A percentile compares a stretch with the other conserved stretches of the same genome.
Evolutionary conservation across 2,329 filamentous ascomycete species (phyloP).

Genomic region (Cordyceps militaris): DNA sequence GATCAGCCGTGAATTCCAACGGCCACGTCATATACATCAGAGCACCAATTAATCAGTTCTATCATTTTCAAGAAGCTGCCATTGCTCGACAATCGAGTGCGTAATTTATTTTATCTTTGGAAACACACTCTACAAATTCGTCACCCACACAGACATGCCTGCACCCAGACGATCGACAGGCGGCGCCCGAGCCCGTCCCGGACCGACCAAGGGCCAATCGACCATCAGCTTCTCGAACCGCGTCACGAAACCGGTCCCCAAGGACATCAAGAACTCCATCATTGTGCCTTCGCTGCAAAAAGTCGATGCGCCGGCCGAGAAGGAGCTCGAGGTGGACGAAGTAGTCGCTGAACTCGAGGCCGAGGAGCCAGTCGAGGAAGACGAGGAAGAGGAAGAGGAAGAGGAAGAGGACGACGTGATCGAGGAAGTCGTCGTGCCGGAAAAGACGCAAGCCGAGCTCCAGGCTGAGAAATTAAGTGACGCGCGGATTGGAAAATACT

Average conservation of each 20-base stretch:
- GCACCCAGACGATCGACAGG: conserved; percentile 42
- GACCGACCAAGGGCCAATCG: conserved; percentile 40
- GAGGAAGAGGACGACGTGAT: conserved; percentile 19
- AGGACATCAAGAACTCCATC: conserved; percentile 40
- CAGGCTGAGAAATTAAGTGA: conserved; percentile 59
- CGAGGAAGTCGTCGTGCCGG: conserved; percentile 22
- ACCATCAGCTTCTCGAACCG: conserved; percentile 52
- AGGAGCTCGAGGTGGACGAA: conserved; percentile 19
- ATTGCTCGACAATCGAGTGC: not conserved
- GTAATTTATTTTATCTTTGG: not conserved
- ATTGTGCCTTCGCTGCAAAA: conserved; percentile 29
- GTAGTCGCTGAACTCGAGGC: conserved; percentile 15
- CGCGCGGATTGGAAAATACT: conserved; percentile 68
- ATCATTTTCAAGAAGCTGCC: not conserved
- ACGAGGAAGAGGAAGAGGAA: conserved; percentile 20
- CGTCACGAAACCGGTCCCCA: conserved; percentile 47
- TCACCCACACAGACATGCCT: conserved; percentile 32
- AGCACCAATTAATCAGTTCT: not conserved
- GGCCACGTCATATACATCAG: conserved; percentile 1
- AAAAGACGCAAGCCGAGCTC: conserved; percentile 46
- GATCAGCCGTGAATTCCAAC: conserved; percentile 7
- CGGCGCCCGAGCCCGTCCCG: conserved; percentile 28
- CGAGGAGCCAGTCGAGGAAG: conserved; percentile 14
- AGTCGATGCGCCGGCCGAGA: conserved; percentile 23
- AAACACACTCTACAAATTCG: not conserved